phyloP scores from a whole-genome alignment of 352 stramenopile genomes.

The Globisporangium acanthophoron region DNA sequence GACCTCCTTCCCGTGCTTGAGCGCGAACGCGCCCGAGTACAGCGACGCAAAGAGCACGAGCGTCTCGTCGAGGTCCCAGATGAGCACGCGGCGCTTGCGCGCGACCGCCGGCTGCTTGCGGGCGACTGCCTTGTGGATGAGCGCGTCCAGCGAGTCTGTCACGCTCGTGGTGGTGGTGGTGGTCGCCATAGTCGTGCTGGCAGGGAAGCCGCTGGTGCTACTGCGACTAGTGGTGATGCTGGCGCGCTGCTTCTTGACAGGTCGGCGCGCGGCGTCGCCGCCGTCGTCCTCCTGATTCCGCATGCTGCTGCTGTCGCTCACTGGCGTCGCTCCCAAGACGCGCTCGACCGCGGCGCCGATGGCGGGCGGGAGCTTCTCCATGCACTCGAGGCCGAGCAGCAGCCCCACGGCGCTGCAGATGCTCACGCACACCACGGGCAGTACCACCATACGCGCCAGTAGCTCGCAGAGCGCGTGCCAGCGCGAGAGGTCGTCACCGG shows the following conservation, averaged over 20 bases:
- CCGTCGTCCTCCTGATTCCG: conserved; percentile 9
- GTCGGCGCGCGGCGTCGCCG: conserved; percentile 18
- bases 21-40: conserved; percentile 68
- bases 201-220: neutral
- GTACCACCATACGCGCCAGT: conserved; percentile 46
- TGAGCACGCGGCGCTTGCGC: conserved; percentile 44
- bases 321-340: conserved; percentile 7
- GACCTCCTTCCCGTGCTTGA: conserved; percentile 52
- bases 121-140: conserved; percentile 1
- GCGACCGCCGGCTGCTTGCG: neutral
- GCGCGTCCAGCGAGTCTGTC: neutral
- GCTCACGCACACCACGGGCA: conserved; percentile 58
- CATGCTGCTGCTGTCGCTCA: neutral
- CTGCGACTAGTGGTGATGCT: neutral
- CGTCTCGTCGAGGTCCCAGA: conserved; percentile 84
- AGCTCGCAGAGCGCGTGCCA: conserved; percentile 24
- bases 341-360: conserved; percentile 5
- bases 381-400: conserved; percentile 47
- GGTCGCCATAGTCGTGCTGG: neutral
- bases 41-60: conserved; percentile 78
- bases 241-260: conserved; percentile 35
- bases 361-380: conserved; percentile 40
- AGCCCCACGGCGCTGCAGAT: conserved; percentile 52
- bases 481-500: neutral
- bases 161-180: neutral